Percentiles rank a stretch among this genome's conserved stretches.
phyloP scores from a whole-genome alignment of 2,329 filamentous ascomycete genomes.

The Zarea fungicola region DNA sequence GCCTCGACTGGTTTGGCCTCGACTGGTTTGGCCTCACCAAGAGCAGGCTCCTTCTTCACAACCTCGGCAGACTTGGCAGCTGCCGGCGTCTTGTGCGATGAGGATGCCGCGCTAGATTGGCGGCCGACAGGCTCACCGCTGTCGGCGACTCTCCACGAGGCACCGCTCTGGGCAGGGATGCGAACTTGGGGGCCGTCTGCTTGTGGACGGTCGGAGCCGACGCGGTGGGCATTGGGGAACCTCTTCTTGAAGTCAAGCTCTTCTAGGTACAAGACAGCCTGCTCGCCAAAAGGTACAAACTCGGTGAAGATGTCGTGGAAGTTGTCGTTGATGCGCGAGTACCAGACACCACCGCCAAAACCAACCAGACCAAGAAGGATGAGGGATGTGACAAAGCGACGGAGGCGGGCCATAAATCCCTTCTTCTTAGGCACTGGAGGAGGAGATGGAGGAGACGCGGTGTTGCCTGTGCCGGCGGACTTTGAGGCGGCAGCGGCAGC shows the following conservation, averaged over 20 bases:
- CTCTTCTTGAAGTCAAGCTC: slow-evolving; percentile 88
- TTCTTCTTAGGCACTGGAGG: slow-evolving; percentile 48
- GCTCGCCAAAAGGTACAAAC: slow-evolving; percentile 90
- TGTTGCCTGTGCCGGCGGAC: slow-evolving; percentile 29
- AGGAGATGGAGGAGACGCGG: slow-evolving; percentile 22
- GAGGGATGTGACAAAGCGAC: slow-evolving; percentile 71
- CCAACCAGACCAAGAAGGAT: slow-evolving; percentile 70
- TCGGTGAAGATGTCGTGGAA: slow-evolving; percentile 99
- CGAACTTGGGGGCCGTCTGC: slow-evolving; percentile 60
- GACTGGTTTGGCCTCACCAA: slow-evolving; percentile 9
- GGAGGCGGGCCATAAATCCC: slow-evolving; percentile 65
- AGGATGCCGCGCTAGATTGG: slow-evolving; percentile 53
- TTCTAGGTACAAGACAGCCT: slow-evolving; percentile 91
- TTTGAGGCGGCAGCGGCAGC: slow-evolving; percentile 20
- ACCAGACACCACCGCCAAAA: slow-evolving; percentile 86
- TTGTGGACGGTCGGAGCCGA: slow-evolving; percentile 34
- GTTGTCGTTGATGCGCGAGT: slow-evolving; percentile 89
- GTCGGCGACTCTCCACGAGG: slow-evolving; percentile 72
- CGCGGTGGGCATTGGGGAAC: slow-evolving; percentile 52
- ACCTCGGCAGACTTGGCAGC: slow-evolving; percentile 25
- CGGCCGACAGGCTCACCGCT: slow-evolving; percentile 50
- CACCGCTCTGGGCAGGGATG: slow-evolving; percentile 79
- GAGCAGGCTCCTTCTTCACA: slow-evolving; percentile 22
- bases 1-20: slow-evolving; percentile 25
- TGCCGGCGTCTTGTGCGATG: slow-evolving; percentile 25